Evolutionary conservation across 2,329 filamentous ascomycete genomes (phyloP), one percentile per base, ranked within the genome.

Genomic region (Ophiostoma sp.): DNA sequence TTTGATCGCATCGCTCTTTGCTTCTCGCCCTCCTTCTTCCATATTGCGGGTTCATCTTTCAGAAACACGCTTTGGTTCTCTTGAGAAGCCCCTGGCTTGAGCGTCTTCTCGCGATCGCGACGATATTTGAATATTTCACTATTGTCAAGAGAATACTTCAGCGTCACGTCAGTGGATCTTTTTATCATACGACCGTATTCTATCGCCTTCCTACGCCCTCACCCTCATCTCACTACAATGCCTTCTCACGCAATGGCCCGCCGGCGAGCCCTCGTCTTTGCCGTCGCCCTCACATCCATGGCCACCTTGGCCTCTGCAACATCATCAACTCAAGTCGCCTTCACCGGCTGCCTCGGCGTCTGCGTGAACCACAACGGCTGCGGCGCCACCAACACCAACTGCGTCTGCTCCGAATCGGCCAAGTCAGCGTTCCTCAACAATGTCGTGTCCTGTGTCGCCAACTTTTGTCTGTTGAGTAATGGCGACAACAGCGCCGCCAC

Each of bases 321-420:
- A 33, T 68, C 69, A 5, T 39, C 33, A 17, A 52, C 36, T 1
- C 22, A 69, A 9, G 63, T 75, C 42, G 42, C 69, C 39, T 77
- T 76, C 50, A 28, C 50, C 2, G 71, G 70, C 31, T 77, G 76
- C 66, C 63, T 77, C 17, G 73, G 64, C 61, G 15, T 55, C 63
- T 77, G 76, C 57, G 36, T 77, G 31, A 42, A 25, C 52, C 15
- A 61, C 50, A 74, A 33, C 48, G 76, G 76, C 55, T 77, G 76
- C 73, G 57, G 61, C 57, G 15, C 71, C 17, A 36, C 69, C 52
- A 70, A 70, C 57, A 57, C 61, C 19, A 12, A 57, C 22, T 77
- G 76, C 66, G 72, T 78, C 59, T 78, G 77, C 74, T 17, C 52
- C 8, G 74, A 50, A 2, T 25, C 74, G 8, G 48, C 25, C 1